phyloP scores from a whole-genome alignment of 2,329 filamentous ascomycete species.

The Colletotrichum filicis region DNA sequence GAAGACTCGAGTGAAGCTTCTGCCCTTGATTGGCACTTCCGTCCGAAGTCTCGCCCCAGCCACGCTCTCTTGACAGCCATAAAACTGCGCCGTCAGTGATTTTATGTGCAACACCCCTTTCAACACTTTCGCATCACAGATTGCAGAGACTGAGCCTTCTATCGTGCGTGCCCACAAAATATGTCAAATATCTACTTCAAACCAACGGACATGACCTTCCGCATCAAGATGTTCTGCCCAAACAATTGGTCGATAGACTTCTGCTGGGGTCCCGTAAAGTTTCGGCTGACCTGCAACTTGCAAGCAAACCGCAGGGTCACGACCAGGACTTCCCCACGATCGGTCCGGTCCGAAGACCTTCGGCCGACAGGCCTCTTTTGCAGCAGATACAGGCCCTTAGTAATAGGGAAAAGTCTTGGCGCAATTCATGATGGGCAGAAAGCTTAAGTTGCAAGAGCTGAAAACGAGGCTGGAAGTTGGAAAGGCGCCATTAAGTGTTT shows the following conservation, averaged over 20 bases:
- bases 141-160: background rate
- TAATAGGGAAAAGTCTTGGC: background rate
- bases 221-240: background rate
- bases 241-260: background rate
- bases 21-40: background rate
- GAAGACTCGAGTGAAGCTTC: background rate
- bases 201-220: background rate
- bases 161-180: background rate
- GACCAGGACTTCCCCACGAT: conserved; percentile 16
- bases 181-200: too few species aligned
- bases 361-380: background rate
- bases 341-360: conserved; percentile 18
- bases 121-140: background rate
- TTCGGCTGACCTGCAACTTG: background rate
- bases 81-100: background rate
- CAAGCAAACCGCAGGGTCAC: background rate
- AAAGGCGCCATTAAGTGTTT: background rate
- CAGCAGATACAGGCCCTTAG: background rate
- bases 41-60: background rate
- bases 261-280: background rate
- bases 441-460: background rate
- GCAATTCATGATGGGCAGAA: background rate
- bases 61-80: background rate
- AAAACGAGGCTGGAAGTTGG: background rate
- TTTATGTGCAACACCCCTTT: too few species aligned